Conservation (phyloP, 2,329 filamentous ascomycete genomes). For the Penicillium janthinellum region DNA sequence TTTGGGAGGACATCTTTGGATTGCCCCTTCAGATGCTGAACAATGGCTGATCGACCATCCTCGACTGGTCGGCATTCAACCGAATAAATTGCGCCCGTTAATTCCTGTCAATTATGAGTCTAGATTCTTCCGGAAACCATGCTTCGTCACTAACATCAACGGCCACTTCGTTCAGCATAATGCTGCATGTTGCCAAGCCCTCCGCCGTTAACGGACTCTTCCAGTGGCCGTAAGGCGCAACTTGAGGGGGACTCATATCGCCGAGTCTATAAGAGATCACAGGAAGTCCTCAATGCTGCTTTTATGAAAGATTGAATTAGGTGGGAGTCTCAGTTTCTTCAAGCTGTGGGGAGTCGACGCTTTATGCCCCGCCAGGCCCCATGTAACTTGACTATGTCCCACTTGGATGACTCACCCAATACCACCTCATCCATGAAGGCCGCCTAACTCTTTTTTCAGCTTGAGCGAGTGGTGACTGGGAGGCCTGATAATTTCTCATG, state of each 20-base stretch:
- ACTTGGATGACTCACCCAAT: not conserved
- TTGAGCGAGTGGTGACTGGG: not conserved
- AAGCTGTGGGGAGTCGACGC: not conserved
- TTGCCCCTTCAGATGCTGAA: slow-evolving; percentile 43
- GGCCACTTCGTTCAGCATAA: slow-evolving; percentile 36
- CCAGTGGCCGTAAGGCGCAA: slow-evolving; percentile 42
- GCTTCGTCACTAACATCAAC: slow-evolving; percentile 28
- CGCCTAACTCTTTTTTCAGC: not conserved
- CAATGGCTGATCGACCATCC: slow-evolving; percentile 49
- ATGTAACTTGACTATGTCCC: not conserved
- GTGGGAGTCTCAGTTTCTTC: not conserved
- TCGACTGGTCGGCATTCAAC: slow-evolving; percentile 40
- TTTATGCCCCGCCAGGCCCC: not conserved
- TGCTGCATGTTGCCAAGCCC: slow-evolving; percentile 35
- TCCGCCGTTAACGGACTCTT: slow-evolving; percentile 43
- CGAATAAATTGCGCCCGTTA: slow-evolving; percentile 35
- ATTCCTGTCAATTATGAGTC: slow-evolving; percentile 15
- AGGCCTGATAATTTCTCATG: not conserved
- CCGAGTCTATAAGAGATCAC: not conserved
- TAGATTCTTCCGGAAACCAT: too few relatives aligned
- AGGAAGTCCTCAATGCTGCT: not conserved
- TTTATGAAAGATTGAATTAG: not conserved
- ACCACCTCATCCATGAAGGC: not conserved
- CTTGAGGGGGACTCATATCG: slow-evolving; percentile 3
- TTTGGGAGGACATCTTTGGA: slow-evolving; percentile 48